Conservation (phyloP, 2,329 filamentous ascomycete genomes). For the Diaporthe velutina region DNA sequence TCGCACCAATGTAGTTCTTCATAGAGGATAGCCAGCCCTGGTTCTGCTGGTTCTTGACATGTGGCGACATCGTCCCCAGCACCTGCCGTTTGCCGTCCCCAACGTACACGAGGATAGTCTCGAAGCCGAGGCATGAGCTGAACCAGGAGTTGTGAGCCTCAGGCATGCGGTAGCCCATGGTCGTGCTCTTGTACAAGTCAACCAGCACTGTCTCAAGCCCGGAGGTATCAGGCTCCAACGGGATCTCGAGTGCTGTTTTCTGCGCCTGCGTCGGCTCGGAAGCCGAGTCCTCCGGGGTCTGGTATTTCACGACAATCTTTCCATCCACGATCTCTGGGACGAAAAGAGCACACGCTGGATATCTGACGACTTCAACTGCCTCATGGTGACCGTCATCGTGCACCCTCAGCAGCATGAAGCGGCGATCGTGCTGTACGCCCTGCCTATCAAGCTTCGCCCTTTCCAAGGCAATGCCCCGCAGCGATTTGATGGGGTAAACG, state of each 20-base stretch:
- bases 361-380: conserved; percentile 71
- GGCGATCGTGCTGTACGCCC: conserved; percentile 75
- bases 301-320: conserved; percentile 59
- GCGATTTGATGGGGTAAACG: conserved; percentile 80
- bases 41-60: conserved; percentile 39
- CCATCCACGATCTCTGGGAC: conserved; percentile 63
- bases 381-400: conserved; percentile 55
- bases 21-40: conserved; percentile 53
- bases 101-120: conserved; percentile 73
- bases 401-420: conserved; percentile 77
- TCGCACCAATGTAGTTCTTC: conserved; percentile 48
- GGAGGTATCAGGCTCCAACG: conserved; percentile 65
- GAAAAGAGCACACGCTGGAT: conserved; percentile 75
- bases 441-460: conserved; percentile 68
- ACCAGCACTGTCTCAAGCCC: conserved; percentile 63
- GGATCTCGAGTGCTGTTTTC: conserved; percentile 62
- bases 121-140: conserved; percentile 73
- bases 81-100: conserved; percentile 71
- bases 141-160: conserved; percentile 74
- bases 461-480: conserved; percentile 71
- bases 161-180: conserved; percentile 74
- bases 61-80: conserved; percentile 69
- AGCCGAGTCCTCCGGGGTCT: conserved; percentile 53
- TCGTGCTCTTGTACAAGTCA: conserved; percentile 70
- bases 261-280: conserved; percentile 54